Conservation (phyloP, 352 stramenopile genomes). For the Aphanomyces stellatus region DNA sequence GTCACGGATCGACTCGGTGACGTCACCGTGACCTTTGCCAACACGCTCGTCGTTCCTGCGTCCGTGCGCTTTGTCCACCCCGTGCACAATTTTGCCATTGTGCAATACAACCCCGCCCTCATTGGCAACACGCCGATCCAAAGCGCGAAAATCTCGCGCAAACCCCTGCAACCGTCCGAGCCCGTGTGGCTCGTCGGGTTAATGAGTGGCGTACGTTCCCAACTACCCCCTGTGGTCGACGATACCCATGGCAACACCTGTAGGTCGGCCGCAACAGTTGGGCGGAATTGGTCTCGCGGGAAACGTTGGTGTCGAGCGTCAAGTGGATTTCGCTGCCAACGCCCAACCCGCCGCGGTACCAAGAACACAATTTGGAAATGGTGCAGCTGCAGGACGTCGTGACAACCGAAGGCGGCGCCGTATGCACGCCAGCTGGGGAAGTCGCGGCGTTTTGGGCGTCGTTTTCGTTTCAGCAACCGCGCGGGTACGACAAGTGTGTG, state of each 20-base stretch:
- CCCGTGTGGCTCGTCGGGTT: conserved; percentile 79
- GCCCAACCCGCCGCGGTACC: conserved; percentile 72
- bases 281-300: conserved; percentile 73
- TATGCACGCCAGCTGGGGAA: conserved; percentile 54
- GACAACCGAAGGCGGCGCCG: conserved; percentile 67
- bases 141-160: conserved; percentile 59
- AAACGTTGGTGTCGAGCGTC: conserved; percentile 78
- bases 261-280: conserved; percentile 57
- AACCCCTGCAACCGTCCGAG: conserved; percentile 54
- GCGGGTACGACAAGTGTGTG: conserved; percentile 14
- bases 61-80: conserved; percentile 89
- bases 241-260: not conserved
- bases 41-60: conserved; percentile 80
- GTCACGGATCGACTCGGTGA: conserved; percentile 84
- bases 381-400: conserved; percentile 77
- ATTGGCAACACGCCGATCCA: conserved; percentile 78
- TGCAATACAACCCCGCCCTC: conserved; percentile 85
- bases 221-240: too few species aligned
- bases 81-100: conserved; percentile 89
- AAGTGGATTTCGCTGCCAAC: conserved; percentile 81
- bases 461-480: conserved; percentile 81
- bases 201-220: conserved; percentile 52
- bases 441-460: conserved; percentile 82
- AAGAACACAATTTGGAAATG: conserved; percentile 86
- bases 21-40: conserved; percentile 85